Percentiles rank a stretch among this genome's conserved stretches.
These are phyloP conservation scores for Epichloe gansuensis DNA, from an alignment of 2,329 filamentous ascomycete species.

Conservation along the genomic window DNA sequence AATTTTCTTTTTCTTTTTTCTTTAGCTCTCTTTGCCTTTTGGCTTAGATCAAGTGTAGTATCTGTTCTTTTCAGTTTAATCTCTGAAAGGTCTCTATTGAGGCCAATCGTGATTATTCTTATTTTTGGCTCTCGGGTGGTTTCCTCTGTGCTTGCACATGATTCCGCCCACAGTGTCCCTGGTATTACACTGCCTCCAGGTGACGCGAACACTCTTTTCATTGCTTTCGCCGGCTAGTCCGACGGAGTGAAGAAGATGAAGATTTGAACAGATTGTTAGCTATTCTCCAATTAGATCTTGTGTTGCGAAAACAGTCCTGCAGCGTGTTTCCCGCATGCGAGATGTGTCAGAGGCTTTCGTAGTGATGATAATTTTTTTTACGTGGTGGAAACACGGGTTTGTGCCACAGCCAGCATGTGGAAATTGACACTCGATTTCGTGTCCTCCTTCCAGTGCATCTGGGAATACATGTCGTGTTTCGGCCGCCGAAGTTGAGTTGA, in stretches of 20 bases:
- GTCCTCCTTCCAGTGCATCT: too few species aligned
- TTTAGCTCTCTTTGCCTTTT: conserved; percentile 39
- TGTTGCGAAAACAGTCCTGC: too few species aligned
- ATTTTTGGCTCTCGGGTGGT: conserved; percentile 35
- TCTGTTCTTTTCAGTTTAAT: conserved; percentile 98
- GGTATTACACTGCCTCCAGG: conserved; percentile 33
- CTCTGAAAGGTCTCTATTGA: conserved; percentile 71
- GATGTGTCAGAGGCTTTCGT: fast-evolving
- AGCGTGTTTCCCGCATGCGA: too few species aligned
- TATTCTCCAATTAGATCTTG: too few species aligned
- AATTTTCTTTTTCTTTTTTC: conserved; percentile 21
- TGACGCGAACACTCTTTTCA: conserved; percentile 28
- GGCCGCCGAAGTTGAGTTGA: too few species aligned
- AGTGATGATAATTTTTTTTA: too few species aligned
- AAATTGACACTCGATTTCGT: too few species aligned
- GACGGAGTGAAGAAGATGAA: conserved; percentile 25
- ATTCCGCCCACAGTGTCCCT: conserved; percentile 29
- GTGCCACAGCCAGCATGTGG: too few species aligned
- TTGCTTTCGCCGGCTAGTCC: conserved; percentile 25
- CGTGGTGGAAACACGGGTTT: too few species aligned
- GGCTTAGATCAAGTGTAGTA: conserved; percentile 92
- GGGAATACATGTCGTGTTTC: too few species aligned
- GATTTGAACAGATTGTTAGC: fast-evolving
- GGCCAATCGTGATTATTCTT: conserved; percentile 66
- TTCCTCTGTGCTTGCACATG: conserved; percentile 30